These are phyloP conservation scores for Populus simonii DNA, from an alignment of 345 rosid species.

Conservation along the genomic window DNA sequence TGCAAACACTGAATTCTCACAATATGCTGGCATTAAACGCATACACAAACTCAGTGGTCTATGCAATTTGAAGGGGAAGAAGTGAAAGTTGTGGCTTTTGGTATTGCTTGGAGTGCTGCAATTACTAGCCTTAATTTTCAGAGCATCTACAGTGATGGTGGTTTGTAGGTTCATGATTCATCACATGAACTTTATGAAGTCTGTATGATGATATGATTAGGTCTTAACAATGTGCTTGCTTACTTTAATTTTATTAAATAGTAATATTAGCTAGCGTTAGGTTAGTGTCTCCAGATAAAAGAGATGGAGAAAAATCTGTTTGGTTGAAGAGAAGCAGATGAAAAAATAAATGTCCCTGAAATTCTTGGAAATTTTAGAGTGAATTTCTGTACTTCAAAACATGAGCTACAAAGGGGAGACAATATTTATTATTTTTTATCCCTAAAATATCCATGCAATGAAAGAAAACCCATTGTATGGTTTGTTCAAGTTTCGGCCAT, in stretches of 20 bases:
- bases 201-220: constrained; percentile 5
- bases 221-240: neutral
- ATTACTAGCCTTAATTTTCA: constrained; percentile 84
- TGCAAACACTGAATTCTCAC: constrained; percentile 1
- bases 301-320: no score
- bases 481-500: no score
- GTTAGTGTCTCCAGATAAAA: no score
- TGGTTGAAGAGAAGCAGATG: no score
- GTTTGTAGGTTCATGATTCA: constrained; percentile 68
- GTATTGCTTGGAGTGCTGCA: constrained; percentile 91
- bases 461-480: no score
- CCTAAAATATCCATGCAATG: no score
- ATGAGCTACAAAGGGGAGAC: no score
- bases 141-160: constrained; percentile 83
- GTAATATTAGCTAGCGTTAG: neutral
- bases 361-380: no score
- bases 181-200: constrained; percentile 15
- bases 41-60: constrained; percentile 69
- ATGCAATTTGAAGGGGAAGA: constrained; percentile 98
- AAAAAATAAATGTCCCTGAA: no score
- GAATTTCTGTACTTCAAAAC: no score
- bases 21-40: constrained; percentile 28
- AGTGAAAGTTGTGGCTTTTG: constrained; percentile 85
- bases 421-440: no score
- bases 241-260: neutral